Conservation (phyloP, 177 flowering plant species). For the Telopea speciosissima region DNA sequence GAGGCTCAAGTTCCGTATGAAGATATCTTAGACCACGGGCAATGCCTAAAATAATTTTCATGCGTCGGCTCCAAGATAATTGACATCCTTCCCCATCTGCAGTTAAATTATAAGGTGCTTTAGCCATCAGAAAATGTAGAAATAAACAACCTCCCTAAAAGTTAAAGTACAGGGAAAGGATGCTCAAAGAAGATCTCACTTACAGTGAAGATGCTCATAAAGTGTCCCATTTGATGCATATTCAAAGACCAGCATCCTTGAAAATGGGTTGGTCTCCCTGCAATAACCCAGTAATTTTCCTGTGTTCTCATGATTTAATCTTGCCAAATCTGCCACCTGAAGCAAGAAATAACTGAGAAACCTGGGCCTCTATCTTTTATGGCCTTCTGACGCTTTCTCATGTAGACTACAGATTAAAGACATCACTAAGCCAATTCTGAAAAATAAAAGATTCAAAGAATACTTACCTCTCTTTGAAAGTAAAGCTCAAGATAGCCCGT, state of each 20-base stretch:
- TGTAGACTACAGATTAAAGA: neutral
- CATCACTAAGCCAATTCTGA: neutral
- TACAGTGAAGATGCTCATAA: conserved; percentile 91
- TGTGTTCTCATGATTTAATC: conserved; percentile 68
- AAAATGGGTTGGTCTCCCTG: conserved; percentile 65
- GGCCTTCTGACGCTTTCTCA: neutral
- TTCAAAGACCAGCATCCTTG: conserved; percentile 93
- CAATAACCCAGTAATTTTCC: conserved; percentile 87
- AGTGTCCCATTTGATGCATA: conserved; percentile 95
- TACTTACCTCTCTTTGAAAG: conserved; percentile 71
- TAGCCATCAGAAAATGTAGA: neutral
- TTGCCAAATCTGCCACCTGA: conserved; percentile 81
- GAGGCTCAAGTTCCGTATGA: conserved; percentile 80
- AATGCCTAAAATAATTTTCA: conserved; percentile 79
- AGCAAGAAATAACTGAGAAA: conserved; percentile 2
- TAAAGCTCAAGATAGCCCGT: conserved; percentile 79
- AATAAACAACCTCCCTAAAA: neutral
- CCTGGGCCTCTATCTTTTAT: neutral
- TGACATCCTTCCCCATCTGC: conserved; percentile 82
- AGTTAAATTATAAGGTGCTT: conserved; percentile 6
- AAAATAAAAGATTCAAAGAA: neutral
- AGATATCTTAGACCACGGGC: conserved; percentile 83
- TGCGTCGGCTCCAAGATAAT: conserved; percentile 81
- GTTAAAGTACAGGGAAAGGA: neutral
- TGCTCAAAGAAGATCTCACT: conserved; percentile 13